Evolutionary conservation across 1,139 yeast species (phyloP), one percentile per base, ranked within the genome.

Genomic region (Magnusiomyces suaveolens): DNA sequence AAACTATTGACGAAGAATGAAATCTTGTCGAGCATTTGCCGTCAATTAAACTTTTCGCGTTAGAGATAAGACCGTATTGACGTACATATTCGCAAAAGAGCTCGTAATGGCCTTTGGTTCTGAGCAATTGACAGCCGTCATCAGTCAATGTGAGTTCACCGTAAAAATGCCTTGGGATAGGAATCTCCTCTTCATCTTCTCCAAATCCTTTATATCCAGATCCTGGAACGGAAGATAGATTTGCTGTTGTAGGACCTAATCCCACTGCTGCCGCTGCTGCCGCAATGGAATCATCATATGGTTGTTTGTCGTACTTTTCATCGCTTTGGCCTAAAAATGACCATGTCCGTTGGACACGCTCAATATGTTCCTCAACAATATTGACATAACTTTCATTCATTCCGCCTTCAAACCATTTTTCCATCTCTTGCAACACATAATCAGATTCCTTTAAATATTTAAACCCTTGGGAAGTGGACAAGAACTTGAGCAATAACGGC

Each of bases 81-180:
- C 72, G 66, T 38, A 80, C 69, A 52, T 67, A 69, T 47, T 69
- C 72, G 25, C 74, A 72, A 62, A 81, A 75, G 25, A 66, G 68
- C 18, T 70, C 67, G 56, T 81, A 70, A 56, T 79, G 76, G 20
- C 82, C 82, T 43, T 74, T 73, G 43, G 73, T 67, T 29, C 73
- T 69, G 14, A 82, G 65, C 41, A 80, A 62, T 39, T 72, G 71
- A 52, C 87, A 75, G 0, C 97, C 97, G 58, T 87, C 94, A 57
- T 81, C 87, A 0, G 97, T 87, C 53, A 84, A 79, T 0, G 89
- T 83, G 51, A 90, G 71, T 62, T 84, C 86, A 48, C 88, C 87
- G 67, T 87, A 87, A 63, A 90, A 87, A 64, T 87, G 88, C 16
- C 80, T 71, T 1, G 90, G 88, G n/a, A 59, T 56, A 21, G 48